Base-by-base conservation (phyloP, 306 rosid genomes). In the Rosa chinensis region DNA sequence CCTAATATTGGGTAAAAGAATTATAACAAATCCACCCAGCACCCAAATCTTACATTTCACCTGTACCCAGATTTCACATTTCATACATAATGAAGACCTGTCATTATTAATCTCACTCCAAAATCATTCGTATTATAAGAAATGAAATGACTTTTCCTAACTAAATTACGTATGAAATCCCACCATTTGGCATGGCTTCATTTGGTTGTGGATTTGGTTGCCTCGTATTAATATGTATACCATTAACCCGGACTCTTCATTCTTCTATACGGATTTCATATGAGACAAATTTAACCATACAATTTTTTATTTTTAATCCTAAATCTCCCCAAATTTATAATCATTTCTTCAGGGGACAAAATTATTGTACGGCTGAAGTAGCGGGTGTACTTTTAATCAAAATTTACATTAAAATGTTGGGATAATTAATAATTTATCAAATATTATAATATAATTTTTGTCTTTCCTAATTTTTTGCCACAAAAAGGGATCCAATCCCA, bases 351-450 rank as follows among this genome's bases (percentile, higher is more conserved):
- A 14, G 11, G 23, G 43, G 11, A 37, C 45, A 14, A 35, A 64
- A 35, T 64, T 16, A 35, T 64, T 8, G 70, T 64, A 64, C 70
- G 70, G 70, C 70, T 35, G 45, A 35, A 64, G 45, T 64, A 14
- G 45, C 45, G 16, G 37, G 70, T 35, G 69, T 64, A 6, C 70
- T 61, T 35, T 64, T 7, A 2, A 18, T 6, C n/a, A 13, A 5
- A 28, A 5, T 28, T 13, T 8, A 53, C 18, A 53, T 6, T 18
- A 1, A 20, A 53, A 56, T 21, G 1, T 20, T 20, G 12, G 14
- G 3, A 21, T 58, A 58, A 64, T 35, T 12, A 66, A 37, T 6
- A 32, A 32, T 32, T 32, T 32, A 32, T 32, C 5, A 2, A 13
- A 32, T 35, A 28, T 6, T 64, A 5, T 13, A 28, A 14, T 16